Conservation (phyloP, 2,329 filamentous ascomycete species). For the Colletotrichum sp. region DNA sequence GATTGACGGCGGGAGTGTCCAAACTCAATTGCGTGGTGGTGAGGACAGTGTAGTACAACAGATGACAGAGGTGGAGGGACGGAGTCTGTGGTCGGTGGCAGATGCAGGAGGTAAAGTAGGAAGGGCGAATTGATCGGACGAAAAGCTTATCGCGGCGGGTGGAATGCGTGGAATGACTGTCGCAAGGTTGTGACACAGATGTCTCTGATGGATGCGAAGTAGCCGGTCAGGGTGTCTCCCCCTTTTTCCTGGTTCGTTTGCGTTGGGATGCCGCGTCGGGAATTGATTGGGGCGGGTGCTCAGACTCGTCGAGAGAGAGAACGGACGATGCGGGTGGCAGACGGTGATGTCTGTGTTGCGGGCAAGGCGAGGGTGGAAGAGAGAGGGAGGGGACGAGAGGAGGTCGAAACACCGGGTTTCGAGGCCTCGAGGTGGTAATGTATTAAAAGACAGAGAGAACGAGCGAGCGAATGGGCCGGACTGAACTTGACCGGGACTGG, state of each 20-base stretch:
- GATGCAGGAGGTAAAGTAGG: conserved; percentile 1
- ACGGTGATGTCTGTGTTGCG: background rate
- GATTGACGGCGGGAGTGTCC: background rate
- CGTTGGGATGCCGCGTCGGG: background rate
- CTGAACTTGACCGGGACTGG: background rate
- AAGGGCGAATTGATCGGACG: background rate
- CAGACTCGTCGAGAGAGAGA: background rate
- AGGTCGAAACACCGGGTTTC: conserved; percentile 15
- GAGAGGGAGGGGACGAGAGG: background rate
- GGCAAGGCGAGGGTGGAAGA: background rate
- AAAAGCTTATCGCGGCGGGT: conserved; percentile 13
- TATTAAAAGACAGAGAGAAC: background rate
- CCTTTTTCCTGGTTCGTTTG: background rate
- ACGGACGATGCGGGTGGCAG: background rate
- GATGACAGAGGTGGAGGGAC: background rate
- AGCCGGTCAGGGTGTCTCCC: background rate
- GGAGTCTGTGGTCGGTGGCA: background rate
- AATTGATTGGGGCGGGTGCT: background rate
- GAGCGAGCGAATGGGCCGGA: background rate
- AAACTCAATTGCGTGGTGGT: background rate
- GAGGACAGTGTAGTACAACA: background rate
- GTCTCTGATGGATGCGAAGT: conserved; percentile 6
- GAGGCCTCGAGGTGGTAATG: conserved; percentile 1
- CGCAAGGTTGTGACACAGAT: conserved; percentile 14
- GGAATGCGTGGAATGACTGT: conserved; percentile 4